Base-by-base conservation (phyloP, 176 grass and related monocot genomes). In the Poa annua region DNA sequence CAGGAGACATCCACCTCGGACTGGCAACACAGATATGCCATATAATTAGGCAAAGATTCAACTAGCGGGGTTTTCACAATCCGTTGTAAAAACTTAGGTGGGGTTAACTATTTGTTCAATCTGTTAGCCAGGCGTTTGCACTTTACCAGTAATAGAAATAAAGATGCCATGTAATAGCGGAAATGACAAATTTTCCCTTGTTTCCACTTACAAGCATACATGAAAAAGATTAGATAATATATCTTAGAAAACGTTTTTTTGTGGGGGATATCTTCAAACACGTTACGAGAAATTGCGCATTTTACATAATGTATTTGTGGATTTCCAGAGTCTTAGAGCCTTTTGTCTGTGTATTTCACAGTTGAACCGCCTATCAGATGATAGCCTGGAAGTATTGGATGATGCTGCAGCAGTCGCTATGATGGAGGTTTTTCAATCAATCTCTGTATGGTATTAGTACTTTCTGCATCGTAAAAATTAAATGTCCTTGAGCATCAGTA, bases 301-400 rank as follows among this genome's bases (percentile, higher is more conserved):
- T 51, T 79, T 72, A 7, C 2, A 47, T 44, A 10, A 83, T 65
- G 7, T 47, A 63, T 85, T 85, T 44, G 33, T 53, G n/a, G 61
- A 71, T 33, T 74, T 20, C 16, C 39, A 8, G 39, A 8, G 39
- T 41, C 39, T 41, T 34, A 84, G 6, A 56, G 22, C 16, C 42
- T 68, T 35, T 41, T 51, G 7, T 61, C n/a, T 82, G 7, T 8
- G 39, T 52, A 73, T 88, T 79, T 65, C 60, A 61, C 76, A 98
- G 95, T 86, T 94, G 69, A 97, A 97, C 80, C 92, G 92, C 88
- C 87, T 91, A 79, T 79, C 88, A 80, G 95, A 95, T 81, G 84
- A 89, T 17, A 98, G 86, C 66, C 42, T 92, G 68, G 92, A 97
- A 89, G 91, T 95, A 93, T 86, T 98, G 62, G 92, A 95, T 50